These are phyloP conservation scores for Boletus albobrunnescens DNA, from an alignment of 1,284 basidiomycete genomes.

Conservation along the genomic window DNA sequence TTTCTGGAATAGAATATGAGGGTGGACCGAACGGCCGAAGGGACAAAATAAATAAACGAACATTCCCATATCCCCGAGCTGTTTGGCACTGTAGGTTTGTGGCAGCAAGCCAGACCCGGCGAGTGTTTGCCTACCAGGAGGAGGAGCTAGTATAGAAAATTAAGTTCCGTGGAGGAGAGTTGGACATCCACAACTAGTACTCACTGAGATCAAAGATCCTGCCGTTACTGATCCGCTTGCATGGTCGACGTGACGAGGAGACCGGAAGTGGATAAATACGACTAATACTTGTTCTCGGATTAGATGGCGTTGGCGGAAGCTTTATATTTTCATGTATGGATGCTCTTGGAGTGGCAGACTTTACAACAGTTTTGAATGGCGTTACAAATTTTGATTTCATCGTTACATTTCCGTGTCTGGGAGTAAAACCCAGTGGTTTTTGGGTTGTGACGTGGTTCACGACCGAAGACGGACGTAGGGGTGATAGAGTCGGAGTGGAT, in stretches of 20 bases:
- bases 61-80: slow-evolving; percentile 62
- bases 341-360: slow-evolving; percentile 15
- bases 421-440: slow-evolving; percentile 34
- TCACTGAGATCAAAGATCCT: slow-evolving; percentile 47
- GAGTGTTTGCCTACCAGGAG: slow-evolving; percentile 43
- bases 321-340: neutral
- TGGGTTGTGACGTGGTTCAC: slow-evolving; percentile 14
- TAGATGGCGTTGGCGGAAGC: neutral
- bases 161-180: neutral
- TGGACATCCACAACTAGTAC: slow-evolving; percentile 23
- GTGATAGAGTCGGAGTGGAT: slow-evolving; percentile 13
- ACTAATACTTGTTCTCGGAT: slow-evolving; percentile 1
- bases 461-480: slow-evolving; percentile 16
- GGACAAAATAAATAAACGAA: slow-evolving; percentile 29
- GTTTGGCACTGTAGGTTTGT: slow-evolving; percentile 45
- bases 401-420: slow-evolving; percentile 23
- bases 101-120: slow-evolving; percentile 53
- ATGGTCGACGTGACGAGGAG: slow-evolving; percentile 5
- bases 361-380: slow-evolving; percentile 64
- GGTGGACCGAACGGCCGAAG: neutral
- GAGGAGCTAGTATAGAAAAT: slow-evolving; percentile 36
- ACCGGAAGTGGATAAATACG: slow-evolving; percentile 26
- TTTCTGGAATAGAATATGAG: slow-evolving; percentile 40
- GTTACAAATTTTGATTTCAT: slow-evolving; percentile 54
- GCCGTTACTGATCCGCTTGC: slow-evolving; percentile 11